Percentiles rank a stretch among this genome's conserved stretches.
Evolutionary conservation across 192 early-diverging fungal genomes (phyloP).

Genomic region (Cetraspora pellucida): DNA sequence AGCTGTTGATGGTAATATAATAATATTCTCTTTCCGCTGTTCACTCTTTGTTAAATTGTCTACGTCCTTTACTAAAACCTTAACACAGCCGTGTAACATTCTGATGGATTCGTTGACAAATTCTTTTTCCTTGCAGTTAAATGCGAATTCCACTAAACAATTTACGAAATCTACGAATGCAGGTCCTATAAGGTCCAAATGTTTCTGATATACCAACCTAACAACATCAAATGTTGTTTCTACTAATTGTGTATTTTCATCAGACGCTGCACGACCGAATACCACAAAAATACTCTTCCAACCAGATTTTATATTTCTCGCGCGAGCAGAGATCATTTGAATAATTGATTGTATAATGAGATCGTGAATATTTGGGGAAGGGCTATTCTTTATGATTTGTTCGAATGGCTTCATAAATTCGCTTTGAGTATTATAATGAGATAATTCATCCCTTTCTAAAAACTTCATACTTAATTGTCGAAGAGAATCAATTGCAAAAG

Average conservation of each 20-base stretch:
- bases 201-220: slow-evolving; percentile 50
- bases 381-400: slow-evolving; percentile 79
- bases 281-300: slow-evolving; percentile 74
- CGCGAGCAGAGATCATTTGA: slow-evolving; percentile 73
- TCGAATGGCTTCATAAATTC: slow-evolving; percentile 93
- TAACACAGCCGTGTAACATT: slow-evolving; percentile 47
- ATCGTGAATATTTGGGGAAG: slow-evolving; percentile 66
- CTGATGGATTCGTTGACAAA: slow-evolving; percentile 62
- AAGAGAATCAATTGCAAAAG: slow-evolving; percentile 89
- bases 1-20: slow-evolving; percentile 64
- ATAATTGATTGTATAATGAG: slow-evolving; percentile 75
- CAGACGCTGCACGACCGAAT: slow-evolving; percentile 67
- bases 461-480: slow-evolving; percentile 96
- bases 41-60: slow-evolving; percentile 35
- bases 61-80: slow-evolving; percentile 39
- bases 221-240: slow-evolving; percentile 48
- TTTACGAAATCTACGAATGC: slow-evolving; percentile 54
- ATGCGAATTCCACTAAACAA: slow-evolving; percentile 52
- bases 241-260: slow-evolving; percentile 54
- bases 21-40: slow-evolving; percentile 33
- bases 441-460: slow-evolving; percentile 90
- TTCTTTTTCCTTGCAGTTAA: slow-evolving; percentile 48
- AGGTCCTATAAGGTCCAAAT: slow-evolving; percentile 48
- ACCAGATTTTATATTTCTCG: slow-evolving; percentile 79
- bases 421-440: slow-evolving; percentile 89